Base-by-base conservation (phyloP, 805 yeast genomes). In the Ogataea methylovora region DNA sequence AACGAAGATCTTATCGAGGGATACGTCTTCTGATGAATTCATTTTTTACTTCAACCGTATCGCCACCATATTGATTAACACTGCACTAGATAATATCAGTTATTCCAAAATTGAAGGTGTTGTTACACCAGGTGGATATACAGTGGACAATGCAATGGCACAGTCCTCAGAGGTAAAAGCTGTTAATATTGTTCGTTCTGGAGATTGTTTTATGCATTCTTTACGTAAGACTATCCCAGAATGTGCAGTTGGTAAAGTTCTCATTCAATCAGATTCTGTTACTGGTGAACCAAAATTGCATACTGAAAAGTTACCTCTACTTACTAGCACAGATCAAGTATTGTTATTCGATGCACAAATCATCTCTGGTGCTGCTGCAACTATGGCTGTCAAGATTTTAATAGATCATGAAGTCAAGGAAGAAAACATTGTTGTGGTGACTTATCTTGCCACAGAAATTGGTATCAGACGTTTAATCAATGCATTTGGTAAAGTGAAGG, bases 241-340 rank as follows among this genome's bases (percentile, higher is more conserved):
- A 33, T 77, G 85, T 10, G 69, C 75, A 9, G 68, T 86, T 24
- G 97, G 98, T 0, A 84, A 88, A 50, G 54, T 90, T 17, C 63
- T 90, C 30, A 87, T 90, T 46, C 95, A 87, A 57, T 79, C 94
- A 7, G 95, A 88, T 54, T 67, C 92, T 0, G 59, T 65, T 16
- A 88, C 97, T 0, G 97, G 97, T 8, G 97, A 90, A 58, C 97
- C 98, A 1, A 88, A 82, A 51, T 65, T 92, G 39, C 96, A 88
- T 54, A 76, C 79, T n/a, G 81, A 82, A 43, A 71, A 75, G 17
- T 58, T 90, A 25, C 96, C 97, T 0, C 52, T 57, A 0, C 21
- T 41, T 37, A 39, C 44, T 20, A 33, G 41, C 12, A 15, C 48
- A 40, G 54, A 61, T 24, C 73, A 71, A 40, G 75, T 85, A 1